Evolutionary conservation across 164 flowering plant species (phyloP).

Genomic region (Vitis vinifera): DNA sequence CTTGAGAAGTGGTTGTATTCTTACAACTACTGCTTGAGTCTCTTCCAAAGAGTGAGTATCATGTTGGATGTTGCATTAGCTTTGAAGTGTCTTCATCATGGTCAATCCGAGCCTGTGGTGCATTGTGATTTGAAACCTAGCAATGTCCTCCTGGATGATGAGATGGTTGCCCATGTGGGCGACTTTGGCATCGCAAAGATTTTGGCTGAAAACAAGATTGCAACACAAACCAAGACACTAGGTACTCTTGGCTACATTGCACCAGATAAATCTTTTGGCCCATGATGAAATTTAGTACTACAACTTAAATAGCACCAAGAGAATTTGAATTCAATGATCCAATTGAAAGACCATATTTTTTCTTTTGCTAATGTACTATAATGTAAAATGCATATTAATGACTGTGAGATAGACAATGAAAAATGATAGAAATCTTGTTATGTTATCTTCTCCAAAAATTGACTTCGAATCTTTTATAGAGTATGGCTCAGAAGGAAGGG

Average conservation of each 20-base stretch:
- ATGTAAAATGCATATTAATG: too few relatives aligned
- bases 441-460: too few relatives aligned
- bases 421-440: too few relatives aligned
- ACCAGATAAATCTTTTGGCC: conserved; percentile 9
- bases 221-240: neutral
- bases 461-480: neutral
- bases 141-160: conserved; percentile 16
- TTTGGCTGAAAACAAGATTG: neutral
- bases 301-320: too few relatives aligned
- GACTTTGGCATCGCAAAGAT: conserved; percentile 23
- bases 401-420: too few relatives aligned
- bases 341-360: too few relatives aligned
- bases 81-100: conserved; percentile 21
- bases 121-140: conserved; percentile 26
- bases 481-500: conserved; percentile 10
- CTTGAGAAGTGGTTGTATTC: neutral
- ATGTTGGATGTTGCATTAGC: neutral
- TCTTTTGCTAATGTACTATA: too few relatives aligned
- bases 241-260: conserved; percentile 14
- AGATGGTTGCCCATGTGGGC: conserved; percentile 13
- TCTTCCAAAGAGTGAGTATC: too few relatives aligned
- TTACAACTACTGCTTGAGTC: neutral
- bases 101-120: conserved; percentile 8
- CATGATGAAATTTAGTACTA: too few relatives aligned
- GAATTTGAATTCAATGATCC: too few relatives aligned